Evolutionary conservation across 768 basidiomycete species (phyloP).

Genomic region (Pulveroboletus ravenelii): DNA sequence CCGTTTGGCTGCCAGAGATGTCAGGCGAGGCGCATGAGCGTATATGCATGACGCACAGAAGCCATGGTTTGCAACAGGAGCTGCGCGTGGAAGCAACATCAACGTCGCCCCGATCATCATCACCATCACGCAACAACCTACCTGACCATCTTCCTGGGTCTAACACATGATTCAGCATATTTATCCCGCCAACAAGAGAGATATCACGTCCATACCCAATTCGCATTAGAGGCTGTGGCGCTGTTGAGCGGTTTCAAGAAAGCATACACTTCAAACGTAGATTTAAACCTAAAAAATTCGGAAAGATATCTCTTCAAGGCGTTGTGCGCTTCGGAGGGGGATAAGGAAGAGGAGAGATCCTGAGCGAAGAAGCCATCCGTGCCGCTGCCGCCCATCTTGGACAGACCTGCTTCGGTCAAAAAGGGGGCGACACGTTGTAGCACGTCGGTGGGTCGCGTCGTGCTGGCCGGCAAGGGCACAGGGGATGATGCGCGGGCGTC

Average conservation of each 20-base stretch:
- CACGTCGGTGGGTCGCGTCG: slow-evolving; percentile 13
- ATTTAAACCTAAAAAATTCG: slow-evolving; percentile 42
- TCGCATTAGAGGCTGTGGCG: slow-evolving; percentile 33
- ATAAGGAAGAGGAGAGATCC: slow-evolving; percentile 28
- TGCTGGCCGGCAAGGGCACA: slow-evolving; percentile 1
- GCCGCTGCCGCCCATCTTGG: slow-evolving; percentile 38
- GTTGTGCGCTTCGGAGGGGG: slow-evolving; percentile 47
- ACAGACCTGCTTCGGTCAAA: slow-evolving; percentile 42
- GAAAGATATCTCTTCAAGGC: slow-evolving; percentile 39
- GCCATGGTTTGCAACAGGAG: slow-evolving; percentile 38
- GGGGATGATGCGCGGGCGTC: neutral
- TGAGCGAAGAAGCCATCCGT: slow-evolving; percentile 41
- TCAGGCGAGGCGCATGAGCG: neutral
- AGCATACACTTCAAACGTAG: slow-evolving; percentile 40
- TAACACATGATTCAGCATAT: slow-evolving; percentile 15
- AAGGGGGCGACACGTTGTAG: slow-evolving; percentile 37
- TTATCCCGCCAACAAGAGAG: neutral
- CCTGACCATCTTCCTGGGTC: slow-evolving; percentile 50
- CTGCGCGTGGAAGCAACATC: slow-evolving; percentile 17
- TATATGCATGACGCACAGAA: slow-evolving; percentile 26
- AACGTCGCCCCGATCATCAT: slow-evolving; percentile 2
- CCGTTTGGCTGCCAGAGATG: slow-evolving; percentile 40
- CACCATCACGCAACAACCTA: slow-evolving; percentile 20
- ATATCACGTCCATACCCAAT: slow-evolving; percentile 39
- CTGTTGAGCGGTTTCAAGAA: slow-evolving; percentile 38